Base-by-base conservation (phyloP, 768 basidiomycete genomes). In the Psilocybe sp. region DNA sequence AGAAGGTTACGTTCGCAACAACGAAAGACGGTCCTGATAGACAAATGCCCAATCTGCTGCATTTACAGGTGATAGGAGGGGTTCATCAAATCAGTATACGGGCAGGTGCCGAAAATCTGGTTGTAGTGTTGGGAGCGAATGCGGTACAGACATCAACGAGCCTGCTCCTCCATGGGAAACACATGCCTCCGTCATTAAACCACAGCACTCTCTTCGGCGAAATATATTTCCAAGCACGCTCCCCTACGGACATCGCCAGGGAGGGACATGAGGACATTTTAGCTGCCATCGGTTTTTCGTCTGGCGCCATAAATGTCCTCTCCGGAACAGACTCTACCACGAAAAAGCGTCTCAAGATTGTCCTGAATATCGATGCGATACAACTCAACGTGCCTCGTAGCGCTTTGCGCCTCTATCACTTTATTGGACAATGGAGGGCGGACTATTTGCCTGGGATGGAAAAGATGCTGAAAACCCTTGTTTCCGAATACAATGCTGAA, bases 371-470 rank as follows among this genome's bases (percentile, higher is more conserved):
- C 4, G 70, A 70, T 10, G 70, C 69, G 18, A 58, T 86, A 19
- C 70, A 74, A 23, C 60, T 88, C 39, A 77, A 76, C 47, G 82
- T 93, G 18, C 91, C 91, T 3, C 85, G 90, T 19, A 93, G 90
- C 56, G 90, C 86, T 23, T 73, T 93, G 28, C 81, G 85, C 13
- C 71, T 91, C 4, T 89, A 89, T 64, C 81, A 77, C 34, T 92
- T 92, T 59, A 64, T 86, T 19, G 86, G 91, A 58, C 86, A 91
- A 59, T 94, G 92, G 92, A 74, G 81, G 58, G 79, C 79, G 4
- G 86, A 91, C 57, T 92, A 86, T 58, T 72, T 92, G 28, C 85
- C 91, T 14, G 85, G 77, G 4, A 77, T 92, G 35, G 84, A 92
- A 58, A 76, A 79, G 12, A 82, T 85, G 20, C 61, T 87, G 28